Evolutionary conservation across 106 monocot genomes (phyloP), one percentile per base, ranked within the genome.

Genomic region (Platanthera zijinensis): DNA sequence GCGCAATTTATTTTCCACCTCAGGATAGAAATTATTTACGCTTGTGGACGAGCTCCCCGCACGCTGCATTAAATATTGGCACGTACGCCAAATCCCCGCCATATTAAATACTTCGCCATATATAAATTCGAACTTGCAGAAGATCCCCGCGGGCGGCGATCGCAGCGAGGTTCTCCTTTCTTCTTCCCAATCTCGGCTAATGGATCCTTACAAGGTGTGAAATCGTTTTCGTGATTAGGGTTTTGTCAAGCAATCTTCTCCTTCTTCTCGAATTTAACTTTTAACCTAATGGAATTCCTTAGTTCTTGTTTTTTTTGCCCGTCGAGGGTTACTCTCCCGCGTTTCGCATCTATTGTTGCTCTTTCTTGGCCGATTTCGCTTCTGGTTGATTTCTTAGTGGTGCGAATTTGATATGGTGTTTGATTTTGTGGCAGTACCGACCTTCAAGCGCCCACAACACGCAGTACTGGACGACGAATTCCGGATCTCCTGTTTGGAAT

Each of bases 401-500:
- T 32, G 57, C 10, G 32, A 17, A 13, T 57, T 81, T 25, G 75
- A 19, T 2, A 32, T 50, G 17, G 8, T 76, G 18, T 67, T 57
- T 47, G 32, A 8, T 69, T 69, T 47, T 75, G 61, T 22, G 79
- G 83, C 87, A 97, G 93, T 66, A 87, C 67, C 96, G 93, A 0
- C 96, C 96, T 1, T 93, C 96, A 10, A 97, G 96, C 80, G 73
- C 83, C 54, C 83, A 71, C 86, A 93, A 84, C 83, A 74, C 91
- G 15, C 85, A 82, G 3, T 91, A 83, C 74, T 97, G 86, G 87
- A 93, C 89, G 52, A 97, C 96, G 71, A 97, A 97, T 79, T 90
- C 96, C 8, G 96, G 96, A 8, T 93, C 96, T 7, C 96, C 96
- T 22, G 93, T 97, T 45, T 97, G 93, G 93, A 97, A 97, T 85